Evolutionary conservation across 1,284 basidiomycete species (phyloP), one percentile per base, ranked within the genome.

Genomic region (Lentinula novae-zelandiae): DNA sequence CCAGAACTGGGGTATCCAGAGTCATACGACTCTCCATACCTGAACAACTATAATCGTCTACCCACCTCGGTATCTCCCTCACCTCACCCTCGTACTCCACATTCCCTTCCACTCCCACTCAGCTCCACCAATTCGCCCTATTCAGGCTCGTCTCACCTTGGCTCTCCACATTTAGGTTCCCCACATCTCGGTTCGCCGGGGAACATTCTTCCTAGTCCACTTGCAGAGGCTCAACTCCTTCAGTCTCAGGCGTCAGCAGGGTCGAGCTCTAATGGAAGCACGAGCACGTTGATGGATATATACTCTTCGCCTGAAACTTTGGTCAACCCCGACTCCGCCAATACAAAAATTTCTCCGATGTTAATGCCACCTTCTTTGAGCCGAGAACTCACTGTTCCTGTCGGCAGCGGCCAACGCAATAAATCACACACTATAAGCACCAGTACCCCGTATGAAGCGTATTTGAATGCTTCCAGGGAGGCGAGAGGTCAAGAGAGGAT

Each of bases 401-500:
- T 50, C 22, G 20, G 40, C n/a, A n/a, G 44, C 44, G 44, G 44
- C n/a, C 17, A 13, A 46, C 44, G 44, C 44, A 46, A 42, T 12
- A 61, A 61, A 52, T 39, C 60, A 5, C 54, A 61, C 33, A 61
- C 60, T 27, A 61, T 61, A 12, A 61, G 60, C 27, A 53, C 53
- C 39, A 42, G 53, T 22, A 3, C 60, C n/a, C 60, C 60, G 9
- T 61, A 56, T 17, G 59, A 55, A 8, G 57, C 48, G 15, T 58
- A 58, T 22, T 10, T 51, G n/a, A 58, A 48, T 36, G 56, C 46
- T 49, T 58, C 46, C 9, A 36, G 57, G 38, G 57, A 38, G 13
- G 57, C 15, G 13, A n/a, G 38, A 20, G 27, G 17, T 9, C 54
- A 56, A 31, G 31, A 54, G 44, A 46, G 44, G 44, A 46, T 46